phyloP scores from a whole-genome alignment of 352 stramenopile genomes.

The Globisporangium paroecandrum region DNA sequence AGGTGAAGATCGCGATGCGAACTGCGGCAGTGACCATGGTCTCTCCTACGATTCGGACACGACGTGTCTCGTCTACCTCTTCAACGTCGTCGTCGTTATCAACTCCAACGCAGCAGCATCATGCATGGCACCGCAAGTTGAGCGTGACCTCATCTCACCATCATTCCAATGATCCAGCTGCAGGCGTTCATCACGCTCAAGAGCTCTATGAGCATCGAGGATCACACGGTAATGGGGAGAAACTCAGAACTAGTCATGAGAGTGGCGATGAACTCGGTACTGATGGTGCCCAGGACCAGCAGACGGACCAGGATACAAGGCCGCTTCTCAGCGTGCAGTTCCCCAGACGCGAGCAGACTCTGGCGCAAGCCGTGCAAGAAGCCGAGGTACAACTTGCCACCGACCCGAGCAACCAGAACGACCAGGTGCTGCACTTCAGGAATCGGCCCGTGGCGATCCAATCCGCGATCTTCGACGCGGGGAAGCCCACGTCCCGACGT shows the following conservation, averaged over 20 bases:
- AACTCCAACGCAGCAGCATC: background rate
- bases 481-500: constrained; percentile 28
- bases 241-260: background rate
- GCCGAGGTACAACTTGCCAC: constrained; percentile 21
- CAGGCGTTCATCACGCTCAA: background rate
- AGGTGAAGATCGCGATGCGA: constrained; percentile 51
- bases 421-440: constrained; percentile 57
- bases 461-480: constrained; percentile 36
- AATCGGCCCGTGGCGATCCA: constrained; percentile 35
- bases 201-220: background rate
- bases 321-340: constrained; percentile 26
- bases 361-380: constrained; percentile 28
- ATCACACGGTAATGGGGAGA: background rate
- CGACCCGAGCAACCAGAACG: constrained; percentile 14
- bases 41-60: constrained; percentile 15
- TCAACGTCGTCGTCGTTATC: background rate
- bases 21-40: constrained; percentile 22
- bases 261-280: background rate
- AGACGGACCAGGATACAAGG: background rate
- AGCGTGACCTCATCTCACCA: constrained; percentile 19
- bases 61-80: constrained; percentile 3
- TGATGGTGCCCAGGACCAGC: background rate
- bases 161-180: constrained; percentile 12
- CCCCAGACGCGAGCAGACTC: constrained; percentile 23
- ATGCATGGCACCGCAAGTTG: background rate